These are phyloP conservation scores for Chaetomium cochliodes DNA, from an alignment of 495 filamentous ascomycete genomes.

Conservation along the genomic window DNA sequence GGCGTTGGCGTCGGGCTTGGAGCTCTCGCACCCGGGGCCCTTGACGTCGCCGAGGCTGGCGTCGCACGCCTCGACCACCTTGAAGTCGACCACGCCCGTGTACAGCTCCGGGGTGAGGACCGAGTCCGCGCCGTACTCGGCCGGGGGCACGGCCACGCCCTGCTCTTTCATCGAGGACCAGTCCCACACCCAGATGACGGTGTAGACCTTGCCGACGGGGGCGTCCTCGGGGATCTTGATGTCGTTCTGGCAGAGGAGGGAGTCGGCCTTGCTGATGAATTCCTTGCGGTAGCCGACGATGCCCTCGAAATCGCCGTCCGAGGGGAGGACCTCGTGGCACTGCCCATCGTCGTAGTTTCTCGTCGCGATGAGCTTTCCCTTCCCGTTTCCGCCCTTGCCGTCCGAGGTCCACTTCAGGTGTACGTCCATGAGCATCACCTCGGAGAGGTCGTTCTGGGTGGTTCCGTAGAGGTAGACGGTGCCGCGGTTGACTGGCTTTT, in stretches of 20 bases:
- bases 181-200: conserved; percentile 92
- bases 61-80: conserved; percentile 47
- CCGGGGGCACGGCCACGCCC: conserved; percentile 34
- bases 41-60: conserved; percentile 34
- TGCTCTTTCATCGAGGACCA: conserved; percentile 58
- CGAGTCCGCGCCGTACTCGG: conserved; percentile 25
- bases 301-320: conserved; percentile 30
- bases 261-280: conserved; percentile 43
- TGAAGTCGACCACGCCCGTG: conserved; percentile 77
- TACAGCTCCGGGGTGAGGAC: conserved; percentile 64
- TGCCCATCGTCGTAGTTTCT: conserved; percentile 80
- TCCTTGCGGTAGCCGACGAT: conserved; percentile 56
- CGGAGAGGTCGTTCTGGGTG: conserved; percentile 45
- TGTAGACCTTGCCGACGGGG: conserved; percentile 55
- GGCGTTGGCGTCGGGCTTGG: conserved; percentile 24
- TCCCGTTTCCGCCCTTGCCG: conserved; percentile 72
- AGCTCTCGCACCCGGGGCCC: conserved; percentile 26
- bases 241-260: conserved; percentile 76
- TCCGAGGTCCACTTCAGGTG: conserved; percentile 71
- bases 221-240: conserved; percentile 62
- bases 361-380: conserved; percentile 68
- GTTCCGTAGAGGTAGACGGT: conserved; percentile 84
- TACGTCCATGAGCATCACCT: conserved; percentile 66
- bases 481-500: conserved; percentile 68
- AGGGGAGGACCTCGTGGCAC: conserved; percentile 66